Evolutionary conservation across 495 filamentous ascomycete genomes (phyloP).

Genomic region (Penicillium salamii): DNA sequence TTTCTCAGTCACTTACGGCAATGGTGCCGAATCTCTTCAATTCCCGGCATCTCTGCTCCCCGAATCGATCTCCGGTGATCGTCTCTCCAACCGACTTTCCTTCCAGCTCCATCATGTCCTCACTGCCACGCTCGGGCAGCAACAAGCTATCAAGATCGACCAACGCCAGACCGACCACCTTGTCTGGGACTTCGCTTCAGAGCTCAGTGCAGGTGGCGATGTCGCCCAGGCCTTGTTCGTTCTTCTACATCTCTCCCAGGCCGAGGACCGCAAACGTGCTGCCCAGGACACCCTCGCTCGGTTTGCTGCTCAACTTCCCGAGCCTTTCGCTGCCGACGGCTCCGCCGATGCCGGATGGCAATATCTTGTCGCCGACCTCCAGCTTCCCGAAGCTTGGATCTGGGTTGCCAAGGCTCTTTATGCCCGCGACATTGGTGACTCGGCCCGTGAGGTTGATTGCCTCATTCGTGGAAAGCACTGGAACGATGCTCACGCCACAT

Average conservation of each 20-base stretch:
- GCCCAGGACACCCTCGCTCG: conserved; percentile 69
- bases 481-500: conserved; percentile 78
- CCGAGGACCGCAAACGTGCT: conserved; percentile 58
- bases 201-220: conserved; percentile 64
- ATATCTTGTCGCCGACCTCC: conserved; percentile 56
- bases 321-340: conserved; percentile 56
- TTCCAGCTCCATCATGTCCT: conserved; percentile 74
- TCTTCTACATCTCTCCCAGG: conserved; percentile 69
- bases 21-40: conserved; percentile 20
- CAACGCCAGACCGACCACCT: conserved; percentile 56
- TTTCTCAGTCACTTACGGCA: conserved; percentile 54
- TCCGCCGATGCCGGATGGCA: conserved; percentile 45
- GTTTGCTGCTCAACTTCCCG: conserved; percentile 40
- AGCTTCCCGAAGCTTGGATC: conserved; percentile 73
- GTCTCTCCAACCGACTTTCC: conserved; percentile 67
- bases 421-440: conserved; percentile 65
- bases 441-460: conserved; percentile 65
- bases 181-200: conserved; percentile 66
- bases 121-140: conserved; percentile 50
- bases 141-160: conserved; percentile 35
- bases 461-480: conserved; percentile 73
- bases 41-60: conserved; percentile 40
- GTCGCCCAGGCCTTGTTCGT: conserved; percentile 71
- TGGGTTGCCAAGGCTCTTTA: conserved; percentile 84
- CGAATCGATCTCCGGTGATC: conserved; percentile 59